phyloP scores from a whole-genome alignment of 176 grass and related monocot species.

The Melocanna baccifera region DNA sequence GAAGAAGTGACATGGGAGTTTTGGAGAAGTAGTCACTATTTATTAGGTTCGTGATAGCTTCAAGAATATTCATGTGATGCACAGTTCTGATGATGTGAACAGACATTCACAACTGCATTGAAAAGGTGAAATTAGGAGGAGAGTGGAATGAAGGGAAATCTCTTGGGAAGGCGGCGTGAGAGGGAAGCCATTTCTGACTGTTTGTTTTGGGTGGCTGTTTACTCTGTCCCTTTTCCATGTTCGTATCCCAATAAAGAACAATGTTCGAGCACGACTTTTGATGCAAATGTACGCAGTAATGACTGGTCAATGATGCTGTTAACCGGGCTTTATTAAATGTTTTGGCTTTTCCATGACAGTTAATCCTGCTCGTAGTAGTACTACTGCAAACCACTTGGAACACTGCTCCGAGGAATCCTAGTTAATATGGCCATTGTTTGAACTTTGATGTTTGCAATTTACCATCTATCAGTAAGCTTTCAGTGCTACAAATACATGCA shows the following conservation, averaged over 20 bases:
- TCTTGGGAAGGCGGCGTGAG: slow-evolving; percentile 56
- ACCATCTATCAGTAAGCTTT: not conserved
- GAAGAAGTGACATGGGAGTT: slow-evolving; percentile 3
- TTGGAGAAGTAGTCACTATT: not conserved
- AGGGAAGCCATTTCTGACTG: slow-evolving; percentile 35
- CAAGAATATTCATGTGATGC: not conserved
- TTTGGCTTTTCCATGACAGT: slow-evolving; percentile 46
- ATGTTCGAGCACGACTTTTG: slow-evolving; percentile 65
- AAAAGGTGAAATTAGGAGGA: slow-evolving; percentile 3
- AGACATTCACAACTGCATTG: not conserved
- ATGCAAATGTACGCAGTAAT: slow-evolving; percentile 81
- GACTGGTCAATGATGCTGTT: slow-evolving; percentile 71
- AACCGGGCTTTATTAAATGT: slow-evolving; percentile 49
- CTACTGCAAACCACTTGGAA: slow-evolving; percentile 18
- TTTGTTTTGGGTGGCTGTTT: slow-evolving; percentile 30
- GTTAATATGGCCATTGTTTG: not conserved
- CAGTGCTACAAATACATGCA: not conserved
- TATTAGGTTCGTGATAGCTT: slow-evolving; percentile 1
- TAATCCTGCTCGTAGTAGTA: slow-evolving; percentile 18
- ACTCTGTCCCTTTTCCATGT: slow-evolving; percentile 31
- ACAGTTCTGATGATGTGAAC: not conserved
- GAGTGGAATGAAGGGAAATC: slow-evolving; percentile 36
- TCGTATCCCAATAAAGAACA: slow-evolving; percentile 60
- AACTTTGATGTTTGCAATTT: not conserved
- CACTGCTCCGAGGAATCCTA: not conserved